Conservation (phyloP, 148 eudicot species). For the Rhododendron henanense region DNA sequence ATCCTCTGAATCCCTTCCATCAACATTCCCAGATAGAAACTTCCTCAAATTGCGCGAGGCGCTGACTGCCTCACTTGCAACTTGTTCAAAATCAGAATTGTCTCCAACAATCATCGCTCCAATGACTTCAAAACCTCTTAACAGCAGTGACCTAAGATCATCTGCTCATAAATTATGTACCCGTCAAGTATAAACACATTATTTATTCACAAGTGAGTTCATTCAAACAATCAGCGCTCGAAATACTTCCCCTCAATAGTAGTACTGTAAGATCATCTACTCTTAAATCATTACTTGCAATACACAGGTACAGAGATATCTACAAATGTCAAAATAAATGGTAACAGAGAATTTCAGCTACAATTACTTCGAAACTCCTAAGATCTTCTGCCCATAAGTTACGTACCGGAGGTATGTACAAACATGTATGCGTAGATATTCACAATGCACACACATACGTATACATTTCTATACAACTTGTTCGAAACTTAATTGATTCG, state of each 20-base stretch:
- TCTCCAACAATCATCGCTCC: slow-evolving; percentile 65
- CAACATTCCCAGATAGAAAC: slow-evolving; percentile 18
- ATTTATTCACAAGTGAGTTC: not conserved
- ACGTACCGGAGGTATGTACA: not conserved
- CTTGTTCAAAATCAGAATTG: slow-evolving; percentile 27
- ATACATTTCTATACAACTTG: not conserved
- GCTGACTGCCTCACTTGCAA: slow-evolving; percentile 47
- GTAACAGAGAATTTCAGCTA: slow-evolving; percentile 29
- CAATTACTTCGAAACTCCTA: slow-evolving; percentile 71
- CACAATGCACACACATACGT: not conserved
- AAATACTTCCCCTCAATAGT: not conserved
- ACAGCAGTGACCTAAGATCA: slow-evolving; percentile 58
- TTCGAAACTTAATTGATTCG: not conserved
- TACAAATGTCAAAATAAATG: not conserved
- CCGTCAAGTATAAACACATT: not conserved
- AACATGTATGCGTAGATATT: not conserved
- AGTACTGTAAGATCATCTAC: not conserved
- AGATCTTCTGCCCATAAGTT: slow-evolving; percentile 42
- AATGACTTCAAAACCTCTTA: slow-evolving; percentile 70
- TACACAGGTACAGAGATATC: not conserved
- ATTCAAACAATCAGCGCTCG: not conserved
- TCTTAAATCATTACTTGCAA: not conserved
- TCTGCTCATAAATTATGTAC: slow-evolving; percentile 25
- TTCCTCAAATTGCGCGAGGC: slow-evolving; percentile 47
- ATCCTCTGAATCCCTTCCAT: slow-evolving; percentile 20